Conservation (phyloP, 2,329 filamentous ascomycete genomes). For the Esteya vermicola region DNA sequence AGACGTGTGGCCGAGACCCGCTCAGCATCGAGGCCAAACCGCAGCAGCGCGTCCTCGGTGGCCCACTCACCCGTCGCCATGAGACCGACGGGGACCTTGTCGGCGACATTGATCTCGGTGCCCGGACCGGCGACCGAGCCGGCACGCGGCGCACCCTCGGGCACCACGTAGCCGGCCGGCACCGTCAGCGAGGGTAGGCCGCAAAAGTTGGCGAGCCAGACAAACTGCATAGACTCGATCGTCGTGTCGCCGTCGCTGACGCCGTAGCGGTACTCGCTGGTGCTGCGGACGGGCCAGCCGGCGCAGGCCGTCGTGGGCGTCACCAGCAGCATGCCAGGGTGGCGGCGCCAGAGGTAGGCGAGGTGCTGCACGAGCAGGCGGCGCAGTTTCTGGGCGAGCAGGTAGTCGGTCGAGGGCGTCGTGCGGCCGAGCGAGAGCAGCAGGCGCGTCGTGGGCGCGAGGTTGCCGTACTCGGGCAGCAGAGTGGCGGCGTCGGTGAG, state of each 20-base stretch:
- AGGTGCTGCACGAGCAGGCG: conserved; percentile 58
- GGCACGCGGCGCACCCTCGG: conserved; percentile 17
- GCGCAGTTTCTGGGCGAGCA: conserved; percentile 57
- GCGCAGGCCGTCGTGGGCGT: conserved; percentile 49
- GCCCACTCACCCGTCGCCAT: conserved; percentile 44
- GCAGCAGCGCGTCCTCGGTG: conserved; percentile 30
- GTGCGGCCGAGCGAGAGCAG: conserved; percentile 49
- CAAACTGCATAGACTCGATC: conserved; percentile 31
- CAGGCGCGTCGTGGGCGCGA: conserved; percentile 50
- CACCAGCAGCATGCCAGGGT: conserved; percentile 58
- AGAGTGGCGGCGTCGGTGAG: conserved; percentile 44
- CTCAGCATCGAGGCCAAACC: conserved; percentile 33
- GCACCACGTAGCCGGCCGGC: conserved; percentile 29
- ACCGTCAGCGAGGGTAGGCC: conserved; percentile 30
- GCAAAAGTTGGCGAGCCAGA: conserved; percentile 37
- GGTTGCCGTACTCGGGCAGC: conserved; percentile 25
- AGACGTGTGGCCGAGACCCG: conserved; percentile 20
- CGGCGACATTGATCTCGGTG: conserved; percentile 18
- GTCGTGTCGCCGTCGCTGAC: conserved; percentile 32
- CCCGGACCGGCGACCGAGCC: conserved; percentile 19
- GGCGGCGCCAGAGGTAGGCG: conserved; percentile 44
- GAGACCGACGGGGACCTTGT: conserved; percentile 34
- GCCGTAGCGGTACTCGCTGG: conserved; percentile 23
- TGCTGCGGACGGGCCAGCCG: conserved; percentile 26
- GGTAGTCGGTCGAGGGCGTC: conserved; percentile 50